Evolutionary conservation across 139 green algal genomes (phyloP), one percentile per base, ranked within the genome.

Genomic region (Nannochloris sp.): DNA sequence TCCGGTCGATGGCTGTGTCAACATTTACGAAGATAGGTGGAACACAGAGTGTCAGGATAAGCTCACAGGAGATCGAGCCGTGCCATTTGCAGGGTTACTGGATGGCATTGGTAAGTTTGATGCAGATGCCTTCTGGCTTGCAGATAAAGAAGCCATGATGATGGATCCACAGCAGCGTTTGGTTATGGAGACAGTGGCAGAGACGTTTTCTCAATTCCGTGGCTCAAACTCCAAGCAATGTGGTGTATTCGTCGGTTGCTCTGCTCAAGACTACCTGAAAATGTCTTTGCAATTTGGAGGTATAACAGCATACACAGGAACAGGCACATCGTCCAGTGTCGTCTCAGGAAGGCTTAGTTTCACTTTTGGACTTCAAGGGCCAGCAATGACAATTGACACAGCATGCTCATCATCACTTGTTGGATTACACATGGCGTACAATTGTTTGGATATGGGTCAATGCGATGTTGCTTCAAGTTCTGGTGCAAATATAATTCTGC

Each of bases 371-470:
- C 65, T 84, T 23, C 59, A 59, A 1, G 71, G 75, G 13, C 69
- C 79, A 3, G 61, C 73, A 9, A 25, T 82, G 3, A 70, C 62
- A 25, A 69, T 85, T 12, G 78, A 86, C 69, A 91, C 86, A 8
- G 89, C 89, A 12, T 96, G 89, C 72, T 95, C 87, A 16, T 92
- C 87, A 6, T 90, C 84, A 16, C 75, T 96, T 23, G 85, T 92
- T 8, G 79, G 79, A 29, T 71, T 84, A 2, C 67, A 84, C 70
- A 62, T 92, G 29, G 83, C 84, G 10, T 50, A 73, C 65, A 73
- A 60, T 26, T 61, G 67, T 20, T 55, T 85, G 28, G 25, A 25
- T 6, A 17, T 58, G 2, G 58, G 64, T 12, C 69, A 83, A 44
- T 71, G 50, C 28, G 56, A 5, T 6, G 36, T 71, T 2, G 77